A percentile compares a stretch with the other conserved stretches of the same genome.
Conservation (phyloP, 1,284 basidiomycete species). For the Trametes hirsuta region DNA sequence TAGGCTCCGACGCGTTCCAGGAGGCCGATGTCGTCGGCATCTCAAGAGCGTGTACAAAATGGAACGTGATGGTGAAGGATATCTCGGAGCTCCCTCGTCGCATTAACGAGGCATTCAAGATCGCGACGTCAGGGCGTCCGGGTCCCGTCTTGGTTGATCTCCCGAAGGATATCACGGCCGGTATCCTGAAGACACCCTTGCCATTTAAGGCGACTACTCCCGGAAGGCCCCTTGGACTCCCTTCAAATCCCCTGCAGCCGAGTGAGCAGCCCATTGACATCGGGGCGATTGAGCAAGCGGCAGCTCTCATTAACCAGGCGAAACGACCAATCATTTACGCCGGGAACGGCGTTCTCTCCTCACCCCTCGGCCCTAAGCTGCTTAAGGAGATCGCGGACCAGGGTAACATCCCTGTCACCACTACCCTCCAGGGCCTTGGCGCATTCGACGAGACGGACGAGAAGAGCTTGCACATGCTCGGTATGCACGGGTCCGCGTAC, state of each 20-base stretch:
- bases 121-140: constrained; percentile 94
- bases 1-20: constrained; percentile 98
- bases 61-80: constrained; percentile 99
- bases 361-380: constrained; percentile 82
- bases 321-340: constrained; percentile 94
- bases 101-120: constrained; percentile 99
- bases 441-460: constrained; percentile 92
- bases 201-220: constrained; percentile 90
- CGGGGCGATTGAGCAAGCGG: constrained; percentile 79
- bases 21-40: constrained; percentile 98
- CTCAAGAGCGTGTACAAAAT: constrained; percentile 96
- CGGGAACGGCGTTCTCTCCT: constrained; percentile 89
- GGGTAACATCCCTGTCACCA: constrained; percentile 96
- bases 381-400: constrained; percentile 81
- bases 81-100: constrained; percentile 92
- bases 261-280: constrained; percentile 62
- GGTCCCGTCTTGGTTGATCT: constrained; percentile 98
- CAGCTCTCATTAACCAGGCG: constrained; percentile 89
- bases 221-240: constrained; percentile 77
- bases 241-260: constrained; percentile 71
- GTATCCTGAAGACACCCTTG: constrained; percentile 59
- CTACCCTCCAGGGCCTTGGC: constrained; percentile 94
- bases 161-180: constrained; percentile 97
- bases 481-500: constrained; percentile 98
- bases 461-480: constrained; percentile 94